Evolutionary conservation across 805 yeast species (phyloP).

Genomic region (Danielia oregonensis): DNA sequence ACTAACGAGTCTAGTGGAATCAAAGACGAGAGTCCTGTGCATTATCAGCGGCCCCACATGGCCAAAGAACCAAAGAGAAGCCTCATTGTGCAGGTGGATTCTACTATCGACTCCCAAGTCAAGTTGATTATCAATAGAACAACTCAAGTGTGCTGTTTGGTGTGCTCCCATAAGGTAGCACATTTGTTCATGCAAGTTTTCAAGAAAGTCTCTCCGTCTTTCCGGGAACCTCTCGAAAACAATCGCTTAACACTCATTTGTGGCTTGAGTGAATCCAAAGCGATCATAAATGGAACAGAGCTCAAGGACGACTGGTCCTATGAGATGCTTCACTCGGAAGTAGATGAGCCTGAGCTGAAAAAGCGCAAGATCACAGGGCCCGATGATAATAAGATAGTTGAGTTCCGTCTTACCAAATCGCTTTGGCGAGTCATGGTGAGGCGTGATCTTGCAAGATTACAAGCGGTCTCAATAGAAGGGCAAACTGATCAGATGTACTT

Average conservation of each 20-base stretch:
- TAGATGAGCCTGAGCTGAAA: conserved; percentile 5
- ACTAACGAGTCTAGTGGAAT: conserved; percentile 16
- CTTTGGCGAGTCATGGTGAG: conserved; percentile 38
- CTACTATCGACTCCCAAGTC: conserved; percentile 24
- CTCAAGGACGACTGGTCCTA: conserved; percentile 32
- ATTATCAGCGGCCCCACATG: conserved; percentile 33
- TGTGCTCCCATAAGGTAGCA: conserved; percentile 23
- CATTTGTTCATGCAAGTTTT: conserved; percentile 23
- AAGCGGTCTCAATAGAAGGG: conserved; percentile 29
- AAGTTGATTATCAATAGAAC: conserved; percentile 30
- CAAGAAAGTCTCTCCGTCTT: conserved; percentile 16
- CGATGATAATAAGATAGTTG: conserved; percentile 36
- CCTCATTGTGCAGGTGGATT: conserved; percentile 30
- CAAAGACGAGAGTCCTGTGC: conserved; percentile 19
- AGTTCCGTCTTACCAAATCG: conserved; percentile 38
- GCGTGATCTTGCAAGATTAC: conserved; percentile 21
- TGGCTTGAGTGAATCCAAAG: conserved; percentile 25
- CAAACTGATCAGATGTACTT: conserved; percentile 21
- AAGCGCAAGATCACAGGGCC: conserved; percentile 8
- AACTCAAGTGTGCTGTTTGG: conserved; percentile 21
- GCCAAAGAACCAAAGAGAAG: conserved; percentile 28
- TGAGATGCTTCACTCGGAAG: conserved; percentile 20
- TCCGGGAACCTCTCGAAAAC: conserved; percentile 14
- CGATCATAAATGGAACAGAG: conserved; percentile 31
- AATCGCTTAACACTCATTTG: conserved; percentile 21